phyloP scores from a whole-genome alignment of 257 asterid genomes.

The Ehretia macrophylla region DNA sequence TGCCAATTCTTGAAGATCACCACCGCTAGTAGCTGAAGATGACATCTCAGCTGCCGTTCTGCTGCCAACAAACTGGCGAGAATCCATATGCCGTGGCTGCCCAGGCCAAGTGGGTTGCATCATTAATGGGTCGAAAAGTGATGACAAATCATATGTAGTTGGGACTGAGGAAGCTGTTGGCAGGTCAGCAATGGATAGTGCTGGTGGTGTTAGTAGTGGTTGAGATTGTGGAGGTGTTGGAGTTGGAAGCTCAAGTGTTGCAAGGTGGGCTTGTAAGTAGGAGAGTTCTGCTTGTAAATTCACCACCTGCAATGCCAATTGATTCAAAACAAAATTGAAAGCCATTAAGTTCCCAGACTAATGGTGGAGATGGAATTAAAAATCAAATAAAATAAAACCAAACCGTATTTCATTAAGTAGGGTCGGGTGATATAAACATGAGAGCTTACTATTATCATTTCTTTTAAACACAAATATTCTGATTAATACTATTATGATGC shows the following conservation, averaged over 20 bases:
- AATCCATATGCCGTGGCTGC: conserved; percentile 37
- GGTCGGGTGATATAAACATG: too few relatives aligned
- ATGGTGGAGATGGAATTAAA: too few relatives aligned
- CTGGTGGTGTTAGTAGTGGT: conserved; percentile 27
- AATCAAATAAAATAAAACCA: too few relatives aligned
- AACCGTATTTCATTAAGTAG: too few relatives aligned
- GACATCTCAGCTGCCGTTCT: conserved; percentile 2
- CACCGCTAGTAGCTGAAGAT: conserved; percentile 20
- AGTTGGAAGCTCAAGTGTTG: conserved; percentile 72
- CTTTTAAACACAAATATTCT: too few relatives aligned
- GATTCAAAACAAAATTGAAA: too few relatives aligned
- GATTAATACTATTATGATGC: too few relatives aligned
- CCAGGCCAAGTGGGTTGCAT: conserved; percentile 49
- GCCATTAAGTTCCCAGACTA: too few relatives aligned
- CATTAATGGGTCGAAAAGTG: conserved; percentile 56
- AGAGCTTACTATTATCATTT: too few relatives aligned
- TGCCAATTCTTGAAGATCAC: conserved; percentile 85
- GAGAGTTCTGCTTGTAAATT: conserved; percentile 74
- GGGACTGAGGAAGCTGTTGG: conserved; percentile 43
- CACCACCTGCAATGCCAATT: conserved; percentile 50
- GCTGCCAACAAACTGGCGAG: conserved; percentile 25
- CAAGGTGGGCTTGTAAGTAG: conserved; percentile 73
- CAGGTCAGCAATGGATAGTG: conserved; percentile 53
- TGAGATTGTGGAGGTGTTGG: conserved; percentile 47
- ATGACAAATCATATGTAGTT: conserved; percentile 54